Evolutionary conservation across 139 green algal genomes (phyloP).

Genomic region (Trebouxia sp.): DNA sequence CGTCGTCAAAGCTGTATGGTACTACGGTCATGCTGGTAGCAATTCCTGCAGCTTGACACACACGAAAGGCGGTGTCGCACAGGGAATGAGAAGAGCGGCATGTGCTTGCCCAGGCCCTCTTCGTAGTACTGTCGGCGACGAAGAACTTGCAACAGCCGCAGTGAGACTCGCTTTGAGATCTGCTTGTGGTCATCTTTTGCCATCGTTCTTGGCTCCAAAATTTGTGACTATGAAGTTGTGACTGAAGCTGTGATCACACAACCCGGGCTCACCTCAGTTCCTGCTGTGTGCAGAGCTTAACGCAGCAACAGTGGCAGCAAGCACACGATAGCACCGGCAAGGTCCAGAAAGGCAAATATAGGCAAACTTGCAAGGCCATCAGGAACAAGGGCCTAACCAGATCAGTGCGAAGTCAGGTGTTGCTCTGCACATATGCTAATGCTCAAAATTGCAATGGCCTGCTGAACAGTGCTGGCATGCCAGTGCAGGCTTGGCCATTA

Average conservation of each 20-base stretch:
- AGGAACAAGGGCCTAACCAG: background rate
- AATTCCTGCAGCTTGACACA: too few relatives aligned
- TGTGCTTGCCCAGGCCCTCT: background rate
- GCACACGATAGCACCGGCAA: background rate
- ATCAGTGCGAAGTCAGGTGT: background rate
- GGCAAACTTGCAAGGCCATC: background rate
- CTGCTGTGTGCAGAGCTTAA: constrained; percentile 2
- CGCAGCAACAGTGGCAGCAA: constrained; percentile 7
- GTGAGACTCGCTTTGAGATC: background rate
- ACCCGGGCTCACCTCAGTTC: too few relatives aligned
- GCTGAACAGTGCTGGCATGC: background rate
- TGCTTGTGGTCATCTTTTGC: background rate
- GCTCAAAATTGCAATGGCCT: background rate
- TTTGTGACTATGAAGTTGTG: too few relatives aligned
- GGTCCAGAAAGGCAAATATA: background rate
- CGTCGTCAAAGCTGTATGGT: too few relatives aligned
- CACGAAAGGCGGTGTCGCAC: too few relatives aligned
- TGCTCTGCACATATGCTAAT: background rate
- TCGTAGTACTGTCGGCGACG: background rate
- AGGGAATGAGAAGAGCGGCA: constrained; percentile 18
- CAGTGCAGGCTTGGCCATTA: background rate
- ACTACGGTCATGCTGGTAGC: too few relatives aligned
- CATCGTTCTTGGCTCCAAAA: too few relatives aligned
- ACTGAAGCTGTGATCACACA: background rate
- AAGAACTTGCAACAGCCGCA: background rate